phyloP scores from a whole-genome alignment of 1,139 yeast species.

The Pichia inconspicua region DNA sequence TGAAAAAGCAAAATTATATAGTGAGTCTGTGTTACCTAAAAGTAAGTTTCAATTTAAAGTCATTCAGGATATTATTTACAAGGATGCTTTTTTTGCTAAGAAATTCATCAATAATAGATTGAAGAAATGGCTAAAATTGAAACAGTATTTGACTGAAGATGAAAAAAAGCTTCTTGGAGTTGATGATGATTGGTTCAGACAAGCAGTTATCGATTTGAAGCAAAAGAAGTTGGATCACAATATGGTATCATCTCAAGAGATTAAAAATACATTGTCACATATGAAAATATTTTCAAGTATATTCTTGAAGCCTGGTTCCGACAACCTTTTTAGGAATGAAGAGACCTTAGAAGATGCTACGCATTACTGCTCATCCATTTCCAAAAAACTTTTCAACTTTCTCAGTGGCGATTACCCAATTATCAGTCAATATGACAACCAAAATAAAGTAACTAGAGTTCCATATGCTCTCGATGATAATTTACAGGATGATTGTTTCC shows the following conservation, averaged over 20 bases:
- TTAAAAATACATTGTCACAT: conserved; percentile 20
- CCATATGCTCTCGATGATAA: conserved; percentile 10
- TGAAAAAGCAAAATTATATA: conserved; percentile 18
- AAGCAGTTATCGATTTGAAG: conserved; percentile 15
- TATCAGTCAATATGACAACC: conserved; percentile 19
- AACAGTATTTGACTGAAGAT: conserved; percentile 16
- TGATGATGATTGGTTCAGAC: conserved; percentile 20
- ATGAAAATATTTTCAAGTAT: conserved; percentile 21
- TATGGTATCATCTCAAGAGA: conserved; percentile 20
- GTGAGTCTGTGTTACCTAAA: conserved; percentile 15
- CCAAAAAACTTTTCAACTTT: conserved; percentile 22
- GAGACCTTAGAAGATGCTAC: conserved; percentile 5
- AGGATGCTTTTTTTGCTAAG: conserved; percentile 23
- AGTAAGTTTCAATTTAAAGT: conserved; percentile 21
- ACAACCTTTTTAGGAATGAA: not conserved
- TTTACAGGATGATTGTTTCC: conserved; percentile 28
- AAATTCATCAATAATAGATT: conserved; percentile 22
- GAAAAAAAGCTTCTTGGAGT: conserved; percentile 19
- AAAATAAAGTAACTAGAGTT: conserved; percentile 10
- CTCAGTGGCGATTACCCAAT: conserved; percentile 22
- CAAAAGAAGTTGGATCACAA: conserved; percentile 20
- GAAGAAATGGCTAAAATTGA: conserved; percentile 23
- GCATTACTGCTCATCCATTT: conserved; percentile 2
- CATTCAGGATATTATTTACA: conserved; percentile 23
- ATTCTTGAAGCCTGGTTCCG: conserved; percentile 15